Evolutionary conservation across 1,284 basidiomycete genomes (phyloP), one percentile per base, ranked within the genome.

Genomic region (Peniophora sp.): DNA sequence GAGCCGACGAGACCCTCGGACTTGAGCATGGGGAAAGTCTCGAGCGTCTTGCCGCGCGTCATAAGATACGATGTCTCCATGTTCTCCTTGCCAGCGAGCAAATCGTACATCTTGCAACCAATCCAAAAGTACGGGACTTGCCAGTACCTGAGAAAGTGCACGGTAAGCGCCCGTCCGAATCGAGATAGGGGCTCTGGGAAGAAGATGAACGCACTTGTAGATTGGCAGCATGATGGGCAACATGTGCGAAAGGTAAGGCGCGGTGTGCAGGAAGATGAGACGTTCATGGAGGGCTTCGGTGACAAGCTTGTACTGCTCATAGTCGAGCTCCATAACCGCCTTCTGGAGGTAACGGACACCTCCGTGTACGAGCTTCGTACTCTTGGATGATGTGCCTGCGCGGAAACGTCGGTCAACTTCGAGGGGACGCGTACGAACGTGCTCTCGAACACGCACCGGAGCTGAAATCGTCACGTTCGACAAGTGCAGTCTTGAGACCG

Each of bases 301-400:
- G 23, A 98, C 96, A 60, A 98, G 88, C 70, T 97, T 97, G 79
- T 93, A 98, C 64, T 95, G 92, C 63, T 91, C 90, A 60, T 97
- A 97, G 68, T 98, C 96, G 55, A 97, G 83, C 65, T 97, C 94
- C 64, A 97, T 85, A 49, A 98, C 80, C 2, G 96, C 96, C 66
- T 97, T 98, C 63, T 97, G 95, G 12, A 99, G 80, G 70, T 99
- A 99, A 12, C 96, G 82, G 1, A 99, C 96, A 52, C 96, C 96
- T 24, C 96, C 96, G 70, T 99, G 96, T 1, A 98, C 94, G 48
- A 99, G 85, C 68, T 99, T 98, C 10, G 96, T 98, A 9, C 90
- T 93, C 67, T 99, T 99, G 24, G 93, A 97, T 2, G 92, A 97
- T 0, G 96, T 97, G 15, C 93, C 90, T 89, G 54, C 34, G 18